A percentile compares a stretch with the other conserved stretches of the same genome.
These are phyloP conservation scores for Trichoderma hamatum DNA, from an alignment of 2,329 filamentous ascomycete species.

Conservation along the genomic window DNA sequence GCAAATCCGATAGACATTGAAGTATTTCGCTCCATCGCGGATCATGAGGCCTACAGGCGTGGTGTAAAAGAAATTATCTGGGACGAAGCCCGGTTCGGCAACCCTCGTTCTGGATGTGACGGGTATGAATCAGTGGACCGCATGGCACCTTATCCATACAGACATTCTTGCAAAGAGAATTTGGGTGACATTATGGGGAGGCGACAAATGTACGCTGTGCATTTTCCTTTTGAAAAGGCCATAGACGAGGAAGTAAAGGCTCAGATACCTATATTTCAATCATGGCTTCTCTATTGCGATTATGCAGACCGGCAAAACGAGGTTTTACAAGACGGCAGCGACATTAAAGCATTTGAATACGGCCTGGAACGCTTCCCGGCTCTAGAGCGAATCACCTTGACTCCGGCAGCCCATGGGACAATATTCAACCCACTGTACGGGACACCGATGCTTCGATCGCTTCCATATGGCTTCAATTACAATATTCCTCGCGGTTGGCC, in stretches of 20 bases:
- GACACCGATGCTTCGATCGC: conserved; percentile 47
- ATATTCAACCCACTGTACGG: conserved; percentile 43
- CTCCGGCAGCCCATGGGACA: conserved; percentile 44
- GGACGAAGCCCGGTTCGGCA: conserved; percentile 1
- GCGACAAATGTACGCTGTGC: background rate
- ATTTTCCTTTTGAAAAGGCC: background rate
- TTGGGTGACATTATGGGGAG: background rate
- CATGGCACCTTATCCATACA: background rate
- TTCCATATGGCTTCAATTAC: conserved; percentile 46
- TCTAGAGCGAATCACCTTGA: conserved; percentile 44
- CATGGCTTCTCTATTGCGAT: background rate
- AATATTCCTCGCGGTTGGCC: conserved; percentile 40
- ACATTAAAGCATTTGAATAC: conserved; percentile 40
- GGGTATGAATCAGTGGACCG: background rate
- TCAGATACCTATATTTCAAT: background rate
- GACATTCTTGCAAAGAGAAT: background rate
- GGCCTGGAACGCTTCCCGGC: conserved; percentile 41
- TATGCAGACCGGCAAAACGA: background rate
- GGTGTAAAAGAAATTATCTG: conserved; percentile 1
- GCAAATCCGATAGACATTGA: conserved; percentile 1
- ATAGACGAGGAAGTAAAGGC: background rate
- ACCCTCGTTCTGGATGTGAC: background rate
- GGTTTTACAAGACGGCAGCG: conserved; percentile 35
- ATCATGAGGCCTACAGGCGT: background rate
- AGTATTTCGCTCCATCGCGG: conserved; percentile 9